Evolutionary conservation across 2,329 filamentous ascomycete species (phyloP).

Genomic region (Mycogone perniciosa): DNA sequence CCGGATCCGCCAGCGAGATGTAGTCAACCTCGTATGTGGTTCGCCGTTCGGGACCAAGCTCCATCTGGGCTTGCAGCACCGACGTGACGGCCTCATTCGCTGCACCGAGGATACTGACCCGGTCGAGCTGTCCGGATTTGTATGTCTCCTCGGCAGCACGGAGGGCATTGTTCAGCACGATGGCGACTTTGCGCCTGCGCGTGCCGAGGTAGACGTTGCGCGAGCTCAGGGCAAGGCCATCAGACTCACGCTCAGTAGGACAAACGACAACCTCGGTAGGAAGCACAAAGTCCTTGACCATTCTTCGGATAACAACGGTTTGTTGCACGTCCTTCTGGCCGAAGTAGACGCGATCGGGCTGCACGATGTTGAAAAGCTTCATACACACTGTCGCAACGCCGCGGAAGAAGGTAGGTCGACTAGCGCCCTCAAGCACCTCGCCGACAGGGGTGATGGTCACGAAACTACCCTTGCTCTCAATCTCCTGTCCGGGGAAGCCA

Average conservation of each 20-base stretch:
- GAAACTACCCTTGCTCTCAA: conserved; percentile 77
- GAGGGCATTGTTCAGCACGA: conserved; percentile 65
- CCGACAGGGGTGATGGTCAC: conserved; percentile 84
- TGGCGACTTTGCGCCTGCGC: conserved; percentile 63
- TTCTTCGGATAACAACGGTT: conserved; percentile 77
- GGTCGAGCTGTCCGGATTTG: conserved; percentile 41
- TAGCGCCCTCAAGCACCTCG: conserved; percentile 74
- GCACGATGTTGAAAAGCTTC: conserved; percentile 54
- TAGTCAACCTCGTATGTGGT: conserved; percentile 83
- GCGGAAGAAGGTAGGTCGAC: conserved; percentile 88
- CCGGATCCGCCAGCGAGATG: conserved; percentile 80
- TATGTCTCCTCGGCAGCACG: conserved; percentile 65
- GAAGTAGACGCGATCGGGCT: conserved; percentile 74
- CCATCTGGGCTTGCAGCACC: conserved; percentile 55
- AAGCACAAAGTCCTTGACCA: conserved; percentile 84
- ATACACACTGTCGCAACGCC: conserved; percentile 95
- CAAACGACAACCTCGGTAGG: conserved; percentile 68
- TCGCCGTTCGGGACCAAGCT: conserved; percentile 52
- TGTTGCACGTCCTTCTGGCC: conserved; percentile 98
- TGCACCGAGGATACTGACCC: conserved; percentile 64
- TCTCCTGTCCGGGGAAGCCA: conserved; percentile 63
- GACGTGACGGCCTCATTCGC: conserved; percentile 55
- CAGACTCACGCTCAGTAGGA: conserved; percentile 66
- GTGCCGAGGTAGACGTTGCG: conserved; percentile 87
- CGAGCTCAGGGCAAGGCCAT: conserved; percentile 86